A percentile compares a stretch with the other conserved stretches of the same genome.
Evolutionary conservation across 2,329 filamentous ascomycete genomes (phyloP).

Genomic region (Bipolaris bicolor): DNA sequence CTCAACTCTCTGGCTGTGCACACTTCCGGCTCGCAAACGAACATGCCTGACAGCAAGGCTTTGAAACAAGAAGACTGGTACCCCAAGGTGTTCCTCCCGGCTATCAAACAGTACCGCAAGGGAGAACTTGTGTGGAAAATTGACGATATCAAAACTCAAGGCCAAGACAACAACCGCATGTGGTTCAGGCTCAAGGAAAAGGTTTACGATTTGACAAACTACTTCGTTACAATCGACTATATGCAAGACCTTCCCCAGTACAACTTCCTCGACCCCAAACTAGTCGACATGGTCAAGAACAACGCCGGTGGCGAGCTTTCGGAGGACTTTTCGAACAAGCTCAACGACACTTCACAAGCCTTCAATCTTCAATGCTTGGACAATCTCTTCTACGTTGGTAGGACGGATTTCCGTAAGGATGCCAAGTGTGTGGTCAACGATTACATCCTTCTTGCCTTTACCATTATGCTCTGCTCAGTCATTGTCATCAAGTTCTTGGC

Average conservation of each 20-base stretch:
- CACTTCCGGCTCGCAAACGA: slow-evolving; percentile 67
- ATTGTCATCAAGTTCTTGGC: slow-evolving; percentile 89
- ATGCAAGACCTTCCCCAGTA: slow-evolving; percentile 64
- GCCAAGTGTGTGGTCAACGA: slow-evolving; percentile 85
- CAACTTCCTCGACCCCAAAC: slow-evolving; percentile 71
- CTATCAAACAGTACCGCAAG: slow-evolving; percentile 84
- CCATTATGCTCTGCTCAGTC: slow-evolving; percentile 79
- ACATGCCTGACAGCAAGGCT: slow-evolving; percentile 59
- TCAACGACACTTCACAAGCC: slow-evolving; percentile 60
- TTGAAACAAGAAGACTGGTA: slow-evolving; percentile 79
- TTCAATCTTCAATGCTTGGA: slow-evolving; percentile 82
- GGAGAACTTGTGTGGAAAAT: slow-evolving; percentile 79
- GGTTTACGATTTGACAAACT: slow-evolving; percentile 90
- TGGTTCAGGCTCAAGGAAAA: slow-evolving; percentile 81
- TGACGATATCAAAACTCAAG: slow-evolving; percentile 66
- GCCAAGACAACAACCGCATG: slow-evolving; percentile 68
- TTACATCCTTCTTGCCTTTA: slow-evolving; percentile 86
- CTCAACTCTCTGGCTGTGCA: slow-evolving; percentile 67
- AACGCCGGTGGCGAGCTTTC: slow-evolving; percentile 84
- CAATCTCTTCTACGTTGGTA: slow-evolving; percentile 82
- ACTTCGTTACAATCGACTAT: slow-evolving; percentile 77
- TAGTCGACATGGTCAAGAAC: slow-evolving; percentile 72
- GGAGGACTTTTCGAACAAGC: slow-evolving; percentile 63
- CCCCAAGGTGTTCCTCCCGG: slow-evolving; percentile 71
- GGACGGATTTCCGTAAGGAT: slow-evolving; percentile 80